A percentile compares a stretch with the other conserved stretches of the same genome.
phyloP scores from a whole-genome alignment of 768 basidiomycete species.

The Boletus subparvulus region DNA sequence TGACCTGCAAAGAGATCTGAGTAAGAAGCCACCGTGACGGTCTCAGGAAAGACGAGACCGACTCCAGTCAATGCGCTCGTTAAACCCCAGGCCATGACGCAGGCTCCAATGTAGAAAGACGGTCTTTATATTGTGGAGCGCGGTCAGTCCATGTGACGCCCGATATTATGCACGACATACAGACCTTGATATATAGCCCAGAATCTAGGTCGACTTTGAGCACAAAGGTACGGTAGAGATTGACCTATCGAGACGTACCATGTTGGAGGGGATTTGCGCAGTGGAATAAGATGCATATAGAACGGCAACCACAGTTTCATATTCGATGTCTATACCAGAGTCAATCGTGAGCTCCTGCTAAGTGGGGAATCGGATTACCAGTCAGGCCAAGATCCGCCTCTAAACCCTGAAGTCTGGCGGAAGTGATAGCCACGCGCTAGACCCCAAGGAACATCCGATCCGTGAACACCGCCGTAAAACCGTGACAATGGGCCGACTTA shows the following conservation, averaged over 20 bases:
- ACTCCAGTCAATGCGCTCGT: constrained; percentile 65
- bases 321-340: constrained; percentile 45
- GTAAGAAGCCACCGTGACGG: neutral
- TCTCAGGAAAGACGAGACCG: neutral
- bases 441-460: neutral
- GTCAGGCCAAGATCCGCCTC: constrained; percentile 37
- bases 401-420: constrained; percentile 42
- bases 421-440: constrained; percentile 38
- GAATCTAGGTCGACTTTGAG: constrained; percentile 36
- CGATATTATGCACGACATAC: neutral
- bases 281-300: constrained; percentile 62
- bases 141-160: neutral
- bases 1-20: constrained; percentile 38
- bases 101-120: constrained; percentile 58
- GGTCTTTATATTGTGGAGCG: constrained; percentile 40
- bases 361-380: constrained; percentile 15
- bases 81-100: constrained; percentile 62
- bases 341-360: neutral
- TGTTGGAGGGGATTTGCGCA: constrained; percentile 66
- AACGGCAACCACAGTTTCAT: constrained; percentile 50
- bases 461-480: neutral
- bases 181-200: constrained; percentile 55
- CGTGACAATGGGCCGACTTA: neutral
- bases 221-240: no score
- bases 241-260: constrained; percentile 38